Percentiles rank a stretch among this genome's conserved stretches.
Conservation (phyloP, 2,329 filamentous ascomycete genomes). For the Exophiala viscosa region DNA sequence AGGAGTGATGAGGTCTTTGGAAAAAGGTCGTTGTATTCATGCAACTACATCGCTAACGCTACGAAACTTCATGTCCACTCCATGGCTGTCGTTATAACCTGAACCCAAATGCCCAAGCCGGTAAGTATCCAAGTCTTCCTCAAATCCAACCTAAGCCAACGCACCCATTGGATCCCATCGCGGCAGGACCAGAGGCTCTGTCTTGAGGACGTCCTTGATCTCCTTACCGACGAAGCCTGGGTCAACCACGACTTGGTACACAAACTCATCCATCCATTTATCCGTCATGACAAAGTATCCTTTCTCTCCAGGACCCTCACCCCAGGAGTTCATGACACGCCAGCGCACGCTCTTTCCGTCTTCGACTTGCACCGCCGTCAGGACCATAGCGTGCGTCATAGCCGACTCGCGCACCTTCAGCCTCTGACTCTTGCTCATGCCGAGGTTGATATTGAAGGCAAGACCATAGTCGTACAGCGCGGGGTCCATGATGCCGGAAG, state of each 20-base stretch:
- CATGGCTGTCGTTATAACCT: too few species aligned
- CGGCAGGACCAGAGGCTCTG: constrained; percentile 67
- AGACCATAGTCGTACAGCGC: constrained; percentile 73
- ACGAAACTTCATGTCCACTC: too few species aligned
- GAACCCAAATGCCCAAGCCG: too few species aligned
- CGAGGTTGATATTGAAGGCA: constrained; percentile 73
- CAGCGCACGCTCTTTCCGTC: constrained; percentile 64
- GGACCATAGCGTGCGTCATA: constrained; percentile 92
- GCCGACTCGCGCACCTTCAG: constrained; percentile 69
- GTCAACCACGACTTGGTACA: constrained; percentile 83
- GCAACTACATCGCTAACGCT: too few species aligned
- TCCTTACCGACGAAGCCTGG: constrained; percentile 63
- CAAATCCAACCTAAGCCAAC: constrained; percentile 50
- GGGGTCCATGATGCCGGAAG: constrained; percentile 74
- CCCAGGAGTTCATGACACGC: constrained; percentile 88
- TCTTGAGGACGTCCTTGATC: constrained; percentile 65
- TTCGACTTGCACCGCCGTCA: constrained; percentile 79
- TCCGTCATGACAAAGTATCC: constrained; percentile 92
- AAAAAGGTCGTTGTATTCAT: too few species aligned
- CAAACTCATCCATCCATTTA: constrained; percentile 73
- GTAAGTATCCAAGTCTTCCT: too few species aligned
- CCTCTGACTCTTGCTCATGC: constrained; percentile 71
- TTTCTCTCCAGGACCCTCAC: constrained; percentile 63
- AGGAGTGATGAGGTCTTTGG: too few species aligned
- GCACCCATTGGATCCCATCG: constrained; percentile 80